Evolutionary conservation across 2,329 filamentous ascomycete species (phyloP).

Genomic region (Cordyceps javanica): DNA sequence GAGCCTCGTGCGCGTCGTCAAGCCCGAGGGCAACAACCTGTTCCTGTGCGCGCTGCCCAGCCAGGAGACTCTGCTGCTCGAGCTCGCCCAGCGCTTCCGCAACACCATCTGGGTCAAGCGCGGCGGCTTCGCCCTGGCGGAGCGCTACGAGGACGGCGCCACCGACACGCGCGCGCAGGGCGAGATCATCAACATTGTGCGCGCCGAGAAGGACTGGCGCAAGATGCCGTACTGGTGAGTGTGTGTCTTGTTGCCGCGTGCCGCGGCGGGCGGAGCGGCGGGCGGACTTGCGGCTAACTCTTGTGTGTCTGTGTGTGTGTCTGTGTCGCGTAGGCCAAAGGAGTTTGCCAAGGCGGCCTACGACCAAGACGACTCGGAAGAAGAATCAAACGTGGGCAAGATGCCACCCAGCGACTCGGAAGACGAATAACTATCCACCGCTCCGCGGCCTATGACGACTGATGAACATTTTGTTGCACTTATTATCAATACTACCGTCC

Average conservation of each 20-base stretch:
- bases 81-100: constrained; percentile 79
- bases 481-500: constrained; percentile 14
- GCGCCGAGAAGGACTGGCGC: constrained; percentile 87
- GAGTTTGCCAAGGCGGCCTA: constrained; percentile 66
- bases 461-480: constrained; percentile 27
- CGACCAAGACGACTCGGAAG: constrained; percentile 61
- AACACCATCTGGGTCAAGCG: constrained; percentile 92
- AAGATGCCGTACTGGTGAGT: constrained; percentile 79
- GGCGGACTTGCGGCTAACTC: not conserved
- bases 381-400: constrained; percentile 74
- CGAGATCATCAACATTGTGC: constrained; percentile 87
- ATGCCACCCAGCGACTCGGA: constrained; percentile 80
- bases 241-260: not conserved
- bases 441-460: constrained; percentile 12
- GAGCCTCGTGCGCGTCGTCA: constrained; percentile 69
- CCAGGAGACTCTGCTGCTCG: constrained; percentile 62
- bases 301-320: not conserved
- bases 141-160: constrained; percentile 54
- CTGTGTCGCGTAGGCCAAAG: constrained; percentile 56
- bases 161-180: constrained; percentile 62
- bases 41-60: constrained; percentile 72
- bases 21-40: constrained; percentile 82
- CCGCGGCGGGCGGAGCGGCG: not conserved
- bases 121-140: constrained; percentile 79
- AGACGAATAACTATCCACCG: constrained; percentile 43